Percentiles rank a stretch among this genome's conserved stretches.
These are phyloP conservation scores for Botryotinia convoluta DNA, from an alignment of 2,329 filamentous ascomycete species.

Conservation along the genomic window DNA sequence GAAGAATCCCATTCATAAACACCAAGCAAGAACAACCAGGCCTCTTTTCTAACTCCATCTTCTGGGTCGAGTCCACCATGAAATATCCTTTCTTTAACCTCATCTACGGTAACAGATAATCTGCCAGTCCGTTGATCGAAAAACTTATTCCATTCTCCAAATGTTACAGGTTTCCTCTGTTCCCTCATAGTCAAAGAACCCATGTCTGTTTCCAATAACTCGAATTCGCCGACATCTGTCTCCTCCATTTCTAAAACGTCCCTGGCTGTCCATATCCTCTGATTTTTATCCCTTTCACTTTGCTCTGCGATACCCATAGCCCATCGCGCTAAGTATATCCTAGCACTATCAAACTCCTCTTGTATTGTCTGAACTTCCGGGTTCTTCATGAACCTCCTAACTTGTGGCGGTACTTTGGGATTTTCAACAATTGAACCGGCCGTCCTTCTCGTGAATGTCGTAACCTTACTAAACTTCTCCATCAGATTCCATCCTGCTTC, in stretches of 20 bases:
- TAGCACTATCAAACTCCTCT: slow-evolving; percentile 95
- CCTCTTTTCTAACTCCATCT: slow-evolving; percentile 91
- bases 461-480: slow-evolving; percentile 96
- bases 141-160: slow-evolving; percentile 87
- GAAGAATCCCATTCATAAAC: slow-evolving; percentile 94
- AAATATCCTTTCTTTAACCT: slow-evolving; percentile 96
- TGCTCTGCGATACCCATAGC: slow-evolving; percentile 99
- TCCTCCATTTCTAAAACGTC: slow-evolving; percentile 94
- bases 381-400: slow-evolving; percentile 79
- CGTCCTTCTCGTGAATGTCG: slow-evolving; percentile 88
- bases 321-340: slow-evolving; percentile 92
- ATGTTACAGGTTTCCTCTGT: slow-evolving; percentile 69
- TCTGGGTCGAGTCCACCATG: slow-evolving; percentile 87
- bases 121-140: slow-evolving; percentile 76
- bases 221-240: slow-evolving; percentile 92
- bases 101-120: slow-evolving; percentile 77
- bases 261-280: slow-evolving; percentile 87
- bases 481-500: slow-evolving; percentile 95
- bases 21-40: slow-evolving; percentile 90
- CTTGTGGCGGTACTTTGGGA: slow-evolving; percentile 83
- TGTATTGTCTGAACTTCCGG: slow-evolving; percentile 93
- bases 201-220: slow-evolving; percentile 79
- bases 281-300: slow-evolving; percentile 80
- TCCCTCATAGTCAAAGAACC: slow-evolving; percentile 73
- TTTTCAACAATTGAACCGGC: slow-evolving; percentile 92